Conservation (phyloP, 228 moss, liverwort and hornwort genomes). For the Sphagnum fallax region DNA sequence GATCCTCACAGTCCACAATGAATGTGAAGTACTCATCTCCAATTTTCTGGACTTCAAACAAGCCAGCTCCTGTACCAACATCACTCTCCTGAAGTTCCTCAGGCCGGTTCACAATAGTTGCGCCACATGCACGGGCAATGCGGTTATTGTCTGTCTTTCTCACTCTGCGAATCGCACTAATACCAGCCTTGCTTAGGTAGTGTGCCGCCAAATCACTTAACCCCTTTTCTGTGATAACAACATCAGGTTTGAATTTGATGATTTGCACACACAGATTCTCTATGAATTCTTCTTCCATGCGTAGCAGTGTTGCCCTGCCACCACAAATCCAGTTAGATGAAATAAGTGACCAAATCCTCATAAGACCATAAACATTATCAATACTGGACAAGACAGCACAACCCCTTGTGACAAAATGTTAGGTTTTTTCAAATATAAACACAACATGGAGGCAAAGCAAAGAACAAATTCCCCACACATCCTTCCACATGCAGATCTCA, state of each 20-base stretch:
- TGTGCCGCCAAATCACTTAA: constrained; percentile 91
- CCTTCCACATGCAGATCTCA: no score
- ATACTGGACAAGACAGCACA: no score
- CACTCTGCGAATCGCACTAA: constrained; percentile 89
- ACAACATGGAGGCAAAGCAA: no score
- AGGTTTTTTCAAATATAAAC: no score
- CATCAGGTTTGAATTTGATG: constrained; percentile 79
- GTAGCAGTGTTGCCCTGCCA: constrained; percentile 68
- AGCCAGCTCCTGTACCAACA: constrained; percentile 76
- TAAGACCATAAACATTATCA: background rate
- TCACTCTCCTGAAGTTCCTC: constrained; percentile 95
- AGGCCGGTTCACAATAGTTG: constrained; percentile 90
- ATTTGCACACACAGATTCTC: constrained; percentile 86
- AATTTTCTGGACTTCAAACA: constrained; percentile 87
- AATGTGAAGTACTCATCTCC: constrained; percentile 95
- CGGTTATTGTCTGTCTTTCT: constrained; percentile 97
- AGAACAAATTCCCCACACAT: no score
- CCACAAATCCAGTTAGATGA: background rate
- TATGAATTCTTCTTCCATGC: constrained; percentile 91
- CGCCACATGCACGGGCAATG: constrained; percentile 87
- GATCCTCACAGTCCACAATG: constrained; percentile 78
- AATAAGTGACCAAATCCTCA: no score
- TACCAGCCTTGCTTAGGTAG: constrained; percentile 82
- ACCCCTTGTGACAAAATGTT: background rate
- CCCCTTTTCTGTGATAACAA: constrained; percentile 96